These are phyloP conservation scores for Juncus inflexus DNA, from an alignment of 176 grass and related monocot species.

Conservation along the genomic window DNA sequence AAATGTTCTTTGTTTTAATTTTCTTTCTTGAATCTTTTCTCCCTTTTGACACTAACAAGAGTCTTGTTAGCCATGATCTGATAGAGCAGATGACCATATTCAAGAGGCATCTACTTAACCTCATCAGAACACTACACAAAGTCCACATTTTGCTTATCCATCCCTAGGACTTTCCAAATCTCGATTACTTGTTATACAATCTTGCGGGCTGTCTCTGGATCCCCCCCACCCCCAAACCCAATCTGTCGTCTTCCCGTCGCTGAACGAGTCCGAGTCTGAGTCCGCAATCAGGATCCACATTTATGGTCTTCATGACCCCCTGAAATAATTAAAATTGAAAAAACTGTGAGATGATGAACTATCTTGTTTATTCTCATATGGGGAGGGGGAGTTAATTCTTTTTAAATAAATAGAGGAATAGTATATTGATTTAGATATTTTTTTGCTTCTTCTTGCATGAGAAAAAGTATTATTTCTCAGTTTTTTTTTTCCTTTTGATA, in stretches of 20 bases:
- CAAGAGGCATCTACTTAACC: slow-evolving; percentile 47
- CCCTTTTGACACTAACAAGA: too few species aligned
- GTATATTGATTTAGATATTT: too few species aligned
- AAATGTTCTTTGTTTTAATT: too few species aligned
- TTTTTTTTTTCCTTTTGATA: too few species aligned
- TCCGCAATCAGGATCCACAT: slow-evolving; percentile 85
- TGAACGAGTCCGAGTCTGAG: slow-evolving; percentile 76
- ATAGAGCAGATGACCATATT: slow-evolving; percentile 41
- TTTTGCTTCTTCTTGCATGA: too few species aligned
- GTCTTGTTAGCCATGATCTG: too few species aligned
- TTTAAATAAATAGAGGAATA: too few species aligned
- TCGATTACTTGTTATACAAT: slow-evolving; percentile 77
- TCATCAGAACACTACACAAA: slow-evolving; percentile 85
- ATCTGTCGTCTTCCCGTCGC: slow-evolving; percentile 51
- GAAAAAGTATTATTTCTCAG: too few species aligned
- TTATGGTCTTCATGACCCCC: slow-evolving; percentile 81
- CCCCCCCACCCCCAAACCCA: slow-evolving; percentile 28
- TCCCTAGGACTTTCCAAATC: slow-evolving; percentile 82
- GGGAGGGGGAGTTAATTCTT: too few species aligned
- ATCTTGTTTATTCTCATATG: too few species aligned
- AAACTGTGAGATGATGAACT: too few species aligned
- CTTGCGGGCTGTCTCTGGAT: slow-evolving; percentile 62
- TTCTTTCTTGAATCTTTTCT: too few species aligned
- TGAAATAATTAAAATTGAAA: slow-evolving; percentile 9
- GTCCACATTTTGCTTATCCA: slow-evolving; percentile 64